Evolutionary conservation across 805 yeast genomes (phyloP), one percentile per base, ranked within the genome.

Genomic region (Candida pseudoglaebosa): DNA sequence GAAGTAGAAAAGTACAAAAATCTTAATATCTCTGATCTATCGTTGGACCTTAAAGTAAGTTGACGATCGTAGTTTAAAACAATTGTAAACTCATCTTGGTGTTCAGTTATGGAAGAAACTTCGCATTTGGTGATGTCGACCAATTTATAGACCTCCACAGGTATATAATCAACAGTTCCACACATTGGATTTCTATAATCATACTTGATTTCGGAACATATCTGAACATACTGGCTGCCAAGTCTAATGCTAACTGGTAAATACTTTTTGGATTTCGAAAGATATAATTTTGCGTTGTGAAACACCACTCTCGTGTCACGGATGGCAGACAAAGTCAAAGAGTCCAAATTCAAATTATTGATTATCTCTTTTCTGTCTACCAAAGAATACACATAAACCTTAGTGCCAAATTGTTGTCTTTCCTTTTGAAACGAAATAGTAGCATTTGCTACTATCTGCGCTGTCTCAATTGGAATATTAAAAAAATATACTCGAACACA

Each of bases 141-240:
- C 31, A 69, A 49, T 28, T 47, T 43, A 41, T 51, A 57, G 3
- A 65, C 50, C 32, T 67, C 71, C 12, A 65, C 63, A 1, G 72
- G 68, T 7, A 52, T 48, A 38, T 62, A 58, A 0, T 57, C 53
- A 18, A 48, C 45, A 3, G 67, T 62, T 1, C 50, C 58, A 16
- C 53, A 42, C 7, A 47, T 33, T 4, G 50, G 49, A 5, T 47
- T 51, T 10, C 44, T 42, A 21, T 56, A 57, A 4, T 42, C 36
- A 4, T 50, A 44, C 16, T 40, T 34, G 5, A 59, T 58, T 18
- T 51, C 59, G 3, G 53, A 47, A 41, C 64, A 65, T 4, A 84
- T 59, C 53, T 84, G 90, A 32, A 86, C 52, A 61, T 68, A 82
- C 48, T 77, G 78, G 40, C 83, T 73, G 5, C 95, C 95, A 38